A percentile compares a stretch with the other conserved stretches of the same genome.
phyloP scores from a whole-genome alignment of 495 filamentous ascomycete species.

The Annulohypoxylon moriforme region DNA sequence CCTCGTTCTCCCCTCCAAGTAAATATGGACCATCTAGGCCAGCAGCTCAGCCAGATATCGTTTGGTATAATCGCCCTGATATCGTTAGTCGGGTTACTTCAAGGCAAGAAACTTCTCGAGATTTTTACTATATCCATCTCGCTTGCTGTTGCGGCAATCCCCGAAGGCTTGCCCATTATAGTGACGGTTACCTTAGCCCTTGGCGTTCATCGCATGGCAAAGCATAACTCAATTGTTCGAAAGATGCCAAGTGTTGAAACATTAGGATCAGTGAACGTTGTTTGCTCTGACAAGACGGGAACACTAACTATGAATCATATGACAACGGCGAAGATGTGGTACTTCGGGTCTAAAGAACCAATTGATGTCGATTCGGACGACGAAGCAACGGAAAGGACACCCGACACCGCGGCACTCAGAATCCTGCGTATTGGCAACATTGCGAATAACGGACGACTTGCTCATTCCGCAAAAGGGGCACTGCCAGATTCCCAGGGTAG shows the following conservation, averaged over 20 bases:
- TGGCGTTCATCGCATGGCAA: conserved; percentile 95
- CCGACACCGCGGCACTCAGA: conserved; percentile 76
- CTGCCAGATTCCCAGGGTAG: conserved; percentile 78
- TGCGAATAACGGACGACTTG: conserved; percentile 91
- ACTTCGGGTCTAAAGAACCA: conserved; percentile 76
- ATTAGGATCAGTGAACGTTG: conserved; percentile 96
- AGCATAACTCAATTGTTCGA: conserved; percentile 91
- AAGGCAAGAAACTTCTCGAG: conserved; percentile 88
- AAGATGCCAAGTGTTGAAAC: conserved; percentile 97
- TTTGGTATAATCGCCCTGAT: conserved; percentile 96
- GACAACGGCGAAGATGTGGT: conserved; percentile 97
- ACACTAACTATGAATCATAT: conserved; percentile 98
- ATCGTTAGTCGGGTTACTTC: conserved; percentile 85
- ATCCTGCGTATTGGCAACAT: conserved; percentile 93
- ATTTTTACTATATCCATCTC: conserved; percentile 99
- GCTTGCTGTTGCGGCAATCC: conserved; percentile 95
- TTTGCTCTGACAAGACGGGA: conserved; percentile 98
- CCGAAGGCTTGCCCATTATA: conserved; percentile 96
- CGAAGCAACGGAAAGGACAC: conserved; percentile 66
- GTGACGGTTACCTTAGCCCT: conserved; percentile 96
- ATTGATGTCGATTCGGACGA: conserved; percentile 80
- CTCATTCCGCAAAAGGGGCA: conserved; percentile 76
- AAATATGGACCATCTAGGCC: conserved; percentile 96
- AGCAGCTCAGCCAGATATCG: conserved; percentile 94
- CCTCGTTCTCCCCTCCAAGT: conserved; percentile 92